Conservation (phyloP, 208 protist species). For the Vickermania ingenoplastis region DNA sequence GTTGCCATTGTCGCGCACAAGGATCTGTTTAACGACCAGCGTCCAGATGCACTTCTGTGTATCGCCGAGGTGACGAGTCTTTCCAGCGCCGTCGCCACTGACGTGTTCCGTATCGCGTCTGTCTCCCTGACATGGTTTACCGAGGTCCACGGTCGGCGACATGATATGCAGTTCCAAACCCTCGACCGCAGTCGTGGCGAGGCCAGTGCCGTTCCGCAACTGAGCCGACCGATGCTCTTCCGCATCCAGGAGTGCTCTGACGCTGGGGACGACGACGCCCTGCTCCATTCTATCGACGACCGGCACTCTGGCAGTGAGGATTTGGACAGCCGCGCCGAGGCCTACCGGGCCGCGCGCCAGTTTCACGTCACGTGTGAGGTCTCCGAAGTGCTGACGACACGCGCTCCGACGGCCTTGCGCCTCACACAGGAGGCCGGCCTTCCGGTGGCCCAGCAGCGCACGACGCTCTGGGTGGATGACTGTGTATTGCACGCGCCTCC, state of each 20-base stretch:
- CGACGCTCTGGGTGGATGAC: not conserved
- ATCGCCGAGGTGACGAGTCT: conserved; percentile 19
- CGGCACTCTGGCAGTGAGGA: no score
- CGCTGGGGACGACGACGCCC: not conserved
- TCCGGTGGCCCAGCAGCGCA: not conserved
- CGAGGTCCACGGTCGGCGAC: not conserved
- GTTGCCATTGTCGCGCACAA: not conserved
- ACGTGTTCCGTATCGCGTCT: conserved; percentile 13
- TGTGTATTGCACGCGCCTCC: no score
- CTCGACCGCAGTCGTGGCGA: conserved; percentile 11
- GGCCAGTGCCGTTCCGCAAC: conserved; percentile 19
- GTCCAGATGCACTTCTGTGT: conserved; percentile 10
- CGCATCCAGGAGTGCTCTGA: not conserved
- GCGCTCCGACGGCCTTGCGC: not conserved
- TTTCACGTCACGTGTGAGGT: not conserved
- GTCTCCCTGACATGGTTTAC: conserved; percentile 3
- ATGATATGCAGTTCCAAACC: not conserved
- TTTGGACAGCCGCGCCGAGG: conserved; percentile 12
- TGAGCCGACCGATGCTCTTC: conserved; percentile 18
- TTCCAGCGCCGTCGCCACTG: conserved; percentile 8
- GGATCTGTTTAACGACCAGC: conserved; percentile 36
- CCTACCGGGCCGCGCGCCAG: not conserved
- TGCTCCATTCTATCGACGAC: no score
- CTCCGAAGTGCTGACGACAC: not conserved
- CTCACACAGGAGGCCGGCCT: not conserved